Evolutionary conservation across 257 asterid genomes (phyloP).

Genomic region (Penstemon eatonii): DNA sequence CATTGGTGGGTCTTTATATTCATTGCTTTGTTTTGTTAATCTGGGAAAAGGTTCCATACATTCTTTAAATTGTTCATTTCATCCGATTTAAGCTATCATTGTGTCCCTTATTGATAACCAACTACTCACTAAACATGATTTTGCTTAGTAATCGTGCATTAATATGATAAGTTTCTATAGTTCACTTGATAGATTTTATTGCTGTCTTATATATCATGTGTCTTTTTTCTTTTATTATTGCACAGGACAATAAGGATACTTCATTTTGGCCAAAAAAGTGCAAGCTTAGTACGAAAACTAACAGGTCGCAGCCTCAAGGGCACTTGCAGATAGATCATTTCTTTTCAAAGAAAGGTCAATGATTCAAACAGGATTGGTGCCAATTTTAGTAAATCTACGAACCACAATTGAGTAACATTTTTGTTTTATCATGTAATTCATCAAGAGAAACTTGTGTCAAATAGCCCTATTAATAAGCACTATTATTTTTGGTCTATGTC

Average conservation of each 20-base stretch:
- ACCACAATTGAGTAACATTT: background rate
- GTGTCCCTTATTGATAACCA: background rate
- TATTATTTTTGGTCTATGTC: no score
- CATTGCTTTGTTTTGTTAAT: background rate
- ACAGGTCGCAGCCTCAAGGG: conserved; percentile 51
- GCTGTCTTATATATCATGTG: background rate
- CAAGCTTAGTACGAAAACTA: conserved; percentile 49
- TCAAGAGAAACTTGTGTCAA: background rate
- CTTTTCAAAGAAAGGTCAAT: conserved; percentile 58
- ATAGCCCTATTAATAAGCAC: background rate
- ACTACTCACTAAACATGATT: background rate
- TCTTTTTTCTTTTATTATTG: background rate
- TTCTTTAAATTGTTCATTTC: background rate
- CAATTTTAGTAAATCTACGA: conserved; percentile 15
- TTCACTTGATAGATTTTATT: background rate
- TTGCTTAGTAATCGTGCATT: background rate
- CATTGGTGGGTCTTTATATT: conserved; percentile 47
- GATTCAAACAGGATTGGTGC: conserved; percentile 19
- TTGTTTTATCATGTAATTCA: no score
- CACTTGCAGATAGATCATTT: conserved; percentile 81
- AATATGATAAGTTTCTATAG: background rate
- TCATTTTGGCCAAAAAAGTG: conserved; percentile 40
- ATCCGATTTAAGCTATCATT: background rate
- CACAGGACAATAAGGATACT: conserved; percentile 50
- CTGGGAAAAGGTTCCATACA: background rate